Evolutionary conservation across 345 rosid species (phyloP), one percentile per base, ranked within the genome.

Genomic region (Crucihimalaya himalaica): DNA sequence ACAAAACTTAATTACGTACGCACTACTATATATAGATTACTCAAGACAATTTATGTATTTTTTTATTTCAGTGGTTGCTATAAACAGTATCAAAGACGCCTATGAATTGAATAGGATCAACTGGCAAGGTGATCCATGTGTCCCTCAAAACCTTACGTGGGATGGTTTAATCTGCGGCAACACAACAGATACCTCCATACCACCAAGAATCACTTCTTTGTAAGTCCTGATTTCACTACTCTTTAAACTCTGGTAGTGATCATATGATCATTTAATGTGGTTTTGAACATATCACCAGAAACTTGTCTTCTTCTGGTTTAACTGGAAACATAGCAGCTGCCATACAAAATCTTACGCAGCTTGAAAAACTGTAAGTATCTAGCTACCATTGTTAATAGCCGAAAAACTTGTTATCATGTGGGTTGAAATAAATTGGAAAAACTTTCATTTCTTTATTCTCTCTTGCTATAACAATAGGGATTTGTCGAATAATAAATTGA

Each of bases 401-500:
- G 2, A 34, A 0, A 8, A 10, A 11, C 7, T 29, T 34, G 16
- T 0, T 64, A n/a, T 45, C 2, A 29, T n/a, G 9, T 51, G 9
- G 4, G 14, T 31, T 4, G 14, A 4, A 34, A 65, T 7, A 13
- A 0, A 63, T 64, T 27, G 2, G 9, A 5, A 1, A 3, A 25
- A 3, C 4, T 2, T 40, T 40, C 8, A 2, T 42, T 2, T 27
- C 18, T 23, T 43, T 1, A 14, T 40, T 35, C 7, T 35, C 45
- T 51, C 18, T 52, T 27, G 18, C 25, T 43, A 71, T 43, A 71
- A 32, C 8, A 18, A 19, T 25, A 88, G 93, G 78, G 90, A 86
- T 57, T 80, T 87, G 19, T 87, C 89, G 0, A 76, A 78, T 62
- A 87, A 84, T 51, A 79, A 27, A 39, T 72, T 89, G 61, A 72